A percentile compares a stretch with the other conserved stretches of the same genome.
phyloP scores from a whole-genome alignment of 495 filamentous ascomycete species.

The Neurospora tetrasperma region DNA sequence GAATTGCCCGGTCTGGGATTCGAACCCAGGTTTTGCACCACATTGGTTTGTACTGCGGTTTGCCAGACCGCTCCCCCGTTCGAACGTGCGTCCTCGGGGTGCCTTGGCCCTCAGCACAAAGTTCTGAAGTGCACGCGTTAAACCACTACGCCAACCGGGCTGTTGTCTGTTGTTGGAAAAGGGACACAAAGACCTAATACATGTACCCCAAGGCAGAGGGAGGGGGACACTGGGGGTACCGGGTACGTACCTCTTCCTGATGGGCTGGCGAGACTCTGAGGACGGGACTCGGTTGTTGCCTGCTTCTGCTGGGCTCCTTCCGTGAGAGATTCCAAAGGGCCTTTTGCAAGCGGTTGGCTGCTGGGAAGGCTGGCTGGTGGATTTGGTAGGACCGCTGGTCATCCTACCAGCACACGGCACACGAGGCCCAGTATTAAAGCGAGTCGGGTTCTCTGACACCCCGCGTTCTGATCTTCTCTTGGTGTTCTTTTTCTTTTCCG shows the following conservation, averaged over 20 bases:
- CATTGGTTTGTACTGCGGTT: background rate
- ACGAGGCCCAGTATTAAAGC: background rate
- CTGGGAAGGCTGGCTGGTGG: background rate
- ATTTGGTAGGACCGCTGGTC: background rate
- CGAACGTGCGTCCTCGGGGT: background rate
- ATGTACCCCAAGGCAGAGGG: background rate
- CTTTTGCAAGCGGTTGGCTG: background rate
- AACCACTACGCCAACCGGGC: background rate
- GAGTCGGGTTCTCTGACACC: background rate
- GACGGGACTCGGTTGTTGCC: background rate
- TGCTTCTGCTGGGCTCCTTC: background rate
- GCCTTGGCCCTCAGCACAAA: background rate
- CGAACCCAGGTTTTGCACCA: background rate
- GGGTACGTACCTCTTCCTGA: background rate
- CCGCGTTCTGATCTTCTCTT: background rate
- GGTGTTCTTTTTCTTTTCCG: background rate
- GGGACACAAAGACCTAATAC: background rate
- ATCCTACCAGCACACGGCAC: background rate
- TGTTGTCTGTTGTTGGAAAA: background rate
- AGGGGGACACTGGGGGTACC: background rate
- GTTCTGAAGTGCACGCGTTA: background rate
- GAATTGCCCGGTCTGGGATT: background rate
- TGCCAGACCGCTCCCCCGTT: background rate
- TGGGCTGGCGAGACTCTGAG: background rate
- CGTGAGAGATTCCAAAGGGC: background rate